Evolutionary conservation across 1,139 yeast species (phyloP).

Genomic region (Protomyces gravidus): DNA sequence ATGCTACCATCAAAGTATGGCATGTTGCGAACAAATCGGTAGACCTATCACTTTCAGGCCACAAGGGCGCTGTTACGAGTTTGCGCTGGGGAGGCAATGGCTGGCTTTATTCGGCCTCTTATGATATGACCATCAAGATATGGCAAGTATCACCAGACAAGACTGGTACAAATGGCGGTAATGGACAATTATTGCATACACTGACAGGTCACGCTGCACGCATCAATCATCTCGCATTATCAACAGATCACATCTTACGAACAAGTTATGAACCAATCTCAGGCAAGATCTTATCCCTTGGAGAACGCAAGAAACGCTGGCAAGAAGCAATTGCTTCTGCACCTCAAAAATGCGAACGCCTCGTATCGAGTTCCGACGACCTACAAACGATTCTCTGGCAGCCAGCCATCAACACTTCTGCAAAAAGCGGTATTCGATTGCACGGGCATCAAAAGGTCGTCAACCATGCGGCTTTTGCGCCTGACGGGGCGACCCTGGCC

Average conservation of each 20-base stretch:
- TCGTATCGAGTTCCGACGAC: slow-evolving; percentile 94
- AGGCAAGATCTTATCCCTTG: slow-evolving; percentile 7
- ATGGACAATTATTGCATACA: slow-evolving; percentile 54
- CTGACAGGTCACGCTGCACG: slow-evolving; percentile 92
- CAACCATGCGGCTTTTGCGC: slow-evolving; percentile 91
- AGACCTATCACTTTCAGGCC: slow-evolving; percentile 72
- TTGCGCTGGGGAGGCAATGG: slow-evolving; percentile 95
- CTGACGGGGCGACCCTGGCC: slow-evolving; percentile 87
- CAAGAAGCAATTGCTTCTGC: slow-evolving; percentile 72
- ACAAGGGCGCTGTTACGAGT: slow-evolving; percentile 82
- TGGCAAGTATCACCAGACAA: slow-evolving; percentile 68
- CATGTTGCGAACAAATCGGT: slow-evolving; percentile 71
- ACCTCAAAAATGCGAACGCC: slow-evolving; percentile 61
- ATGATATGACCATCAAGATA: slow-evolving; percentile 86
- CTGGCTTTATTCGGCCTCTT: slow-evolving; percentile 81
- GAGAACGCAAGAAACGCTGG: slow-evolving; percentile 60
- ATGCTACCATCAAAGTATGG: slow-evolving; percentile 87
- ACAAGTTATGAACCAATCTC: slow-evolving; percentile 53
- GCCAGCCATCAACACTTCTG: slow-evolving; percentile 48
- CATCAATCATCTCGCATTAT: slow-evolving; percentile 89
- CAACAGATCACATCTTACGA: slow-evolving; percentile 83
- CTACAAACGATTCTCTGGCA: slow-evolving; percentile 98
- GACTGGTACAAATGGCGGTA: slow-evolving; percentile 49
- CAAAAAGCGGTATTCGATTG: slow-evolving; percentile 85
- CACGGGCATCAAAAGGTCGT: slow-evolving; percentile 97